Base-by-base conservation (phyloP, 257 asterid genomes). In the Buddleja alternifolia region DNA sequence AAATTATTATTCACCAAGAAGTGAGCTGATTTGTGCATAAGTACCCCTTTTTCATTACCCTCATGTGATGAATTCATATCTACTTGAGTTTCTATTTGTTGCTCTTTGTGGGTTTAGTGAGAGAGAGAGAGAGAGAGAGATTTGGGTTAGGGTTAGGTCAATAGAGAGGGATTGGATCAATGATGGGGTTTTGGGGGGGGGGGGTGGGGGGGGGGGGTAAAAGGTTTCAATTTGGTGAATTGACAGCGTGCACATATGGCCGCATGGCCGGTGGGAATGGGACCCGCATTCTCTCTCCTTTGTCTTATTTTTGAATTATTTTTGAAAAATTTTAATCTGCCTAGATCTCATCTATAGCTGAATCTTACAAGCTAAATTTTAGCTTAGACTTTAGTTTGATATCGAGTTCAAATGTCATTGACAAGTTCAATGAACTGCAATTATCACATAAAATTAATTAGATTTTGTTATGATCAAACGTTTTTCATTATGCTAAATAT, bases 131-230 rank as follows among this genome's bases (percentile, higher is more conserved):
- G 75, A 54, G 73, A 67, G 62, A 60, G 74, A 53, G 51, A 9
- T 21, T 59, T n/a, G 47, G 48, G 5, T 76, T 73, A 78, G 87
- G 88, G 89, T 80, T 90, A 80, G 92, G 89, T 82, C 76, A 73
- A 72, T 39, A 60, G 42, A 34, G 63, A 73, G 46, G 61, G 68
- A 56, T 54, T 66, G 52, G 44, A 63, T 46, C 20, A 29, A 29
- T 1, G 47, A 25, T 4, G 29, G 50, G 32, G 50, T 4, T 40
- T 10, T 39, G 58, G 63, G 75, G 70, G 62, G n/a, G 23, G 10
- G 10, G 17, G 29, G 25, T 1, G 2, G 54, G 39, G 45, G 5
- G 4, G 0, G 62, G 57, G n/a, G 15, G 66, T 57, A 12, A 10
- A 15, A 65, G 56, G 52, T 56, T 77, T n/a, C 41, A 52, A 71